These are phyloP conservation scores for Polygonum maritimum DNA, from an alignment of 148 eudicot genomes.

Conservation along the genomic window DNA sequence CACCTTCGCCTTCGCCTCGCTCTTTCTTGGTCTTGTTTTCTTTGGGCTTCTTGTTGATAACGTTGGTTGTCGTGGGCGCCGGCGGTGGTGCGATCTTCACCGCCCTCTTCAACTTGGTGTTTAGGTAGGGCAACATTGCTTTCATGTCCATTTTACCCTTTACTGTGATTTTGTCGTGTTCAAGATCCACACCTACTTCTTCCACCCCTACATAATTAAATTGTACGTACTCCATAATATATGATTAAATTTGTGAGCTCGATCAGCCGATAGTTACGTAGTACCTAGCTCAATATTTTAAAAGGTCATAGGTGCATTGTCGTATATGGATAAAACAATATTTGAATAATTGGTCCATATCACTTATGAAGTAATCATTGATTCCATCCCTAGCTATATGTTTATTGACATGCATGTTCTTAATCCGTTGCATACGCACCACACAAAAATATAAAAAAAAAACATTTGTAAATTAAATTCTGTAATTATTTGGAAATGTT, in stretches of 20 bases:
- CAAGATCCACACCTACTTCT: constrained; percentile 38
- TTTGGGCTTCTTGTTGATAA: neutral
- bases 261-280: neutral
- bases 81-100: constrained; percentile 45
- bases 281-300: neutral
- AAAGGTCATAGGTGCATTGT: too few species aligned
- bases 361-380: neutral
- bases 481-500: neutral
- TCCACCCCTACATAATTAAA: constrained; percentile 38
- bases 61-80: constrained; percentile 29
- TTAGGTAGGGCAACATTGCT: constrained; percentile 48
- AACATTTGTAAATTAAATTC: too few species aligned
- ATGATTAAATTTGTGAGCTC: neutral
- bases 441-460: neutral
- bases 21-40: too few species aligned
- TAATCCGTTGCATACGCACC: neutral
- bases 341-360: too few species aligned
- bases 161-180: constrained; percentile 49
- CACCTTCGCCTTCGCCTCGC: neutral
- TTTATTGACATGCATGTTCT: neutral
- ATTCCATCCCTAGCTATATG: neutral
- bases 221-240: neutral
- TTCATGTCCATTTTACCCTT: constrained; percentile 67
- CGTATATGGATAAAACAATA: too few species aligned
- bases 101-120: constrained; percentile 43